Evolutionary conservation across 2,329 filamentous ascomycete genomes (phyloP).

Genomic region (Fusarium luffae): DNA sequence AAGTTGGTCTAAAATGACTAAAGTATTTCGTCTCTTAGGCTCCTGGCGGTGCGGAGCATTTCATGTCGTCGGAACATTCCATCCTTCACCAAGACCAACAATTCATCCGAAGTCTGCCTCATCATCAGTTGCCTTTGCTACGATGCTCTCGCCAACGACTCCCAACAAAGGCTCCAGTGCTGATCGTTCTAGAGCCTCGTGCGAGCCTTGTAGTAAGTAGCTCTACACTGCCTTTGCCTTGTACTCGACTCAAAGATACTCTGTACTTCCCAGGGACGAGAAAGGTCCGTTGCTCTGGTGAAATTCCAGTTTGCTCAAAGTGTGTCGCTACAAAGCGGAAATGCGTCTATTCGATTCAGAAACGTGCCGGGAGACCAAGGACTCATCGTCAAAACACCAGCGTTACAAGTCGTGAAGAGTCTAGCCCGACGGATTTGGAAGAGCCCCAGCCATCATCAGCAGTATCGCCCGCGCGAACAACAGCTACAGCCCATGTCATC

Average conservation of each 20-base stretch:
- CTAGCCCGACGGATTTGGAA: neutral
- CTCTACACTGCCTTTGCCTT: neutral
- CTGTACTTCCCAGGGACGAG: neutral
- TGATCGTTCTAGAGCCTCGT: neutral
- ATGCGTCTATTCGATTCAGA: neutral
- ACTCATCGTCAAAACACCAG: neutral
- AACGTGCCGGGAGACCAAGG: neutral
- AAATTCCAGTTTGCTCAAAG: neutral
- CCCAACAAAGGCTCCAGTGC: neutral
- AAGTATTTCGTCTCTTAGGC: no score
- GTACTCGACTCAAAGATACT: neutral
- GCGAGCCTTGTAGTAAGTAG: slow-evolving; percentile 2
- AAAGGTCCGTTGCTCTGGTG: slow-evolving; percentile 16
- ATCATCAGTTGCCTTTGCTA: neutral
- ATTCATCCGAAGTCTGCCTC: neutral
- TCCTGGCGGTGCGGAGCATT: neutral
- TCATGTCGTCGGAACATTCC: neutral
- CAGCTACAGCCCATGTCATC: neutral
- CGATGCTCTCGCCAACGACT: neutral
- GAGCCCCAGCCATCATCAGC: neutral
- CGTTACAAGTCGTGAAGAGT: neutral
- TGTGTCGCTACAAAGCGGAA: neutral
- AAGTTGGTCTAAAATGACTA: no score
- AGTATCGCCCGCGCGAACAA: neutral
- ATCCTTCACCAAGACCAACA: neutral